These are phyloP conservation scores for Sarocladium strictum DNA, from an alignment of 2,329 filamentous ascomycete species.

Conservation along the genomic window DNA sequence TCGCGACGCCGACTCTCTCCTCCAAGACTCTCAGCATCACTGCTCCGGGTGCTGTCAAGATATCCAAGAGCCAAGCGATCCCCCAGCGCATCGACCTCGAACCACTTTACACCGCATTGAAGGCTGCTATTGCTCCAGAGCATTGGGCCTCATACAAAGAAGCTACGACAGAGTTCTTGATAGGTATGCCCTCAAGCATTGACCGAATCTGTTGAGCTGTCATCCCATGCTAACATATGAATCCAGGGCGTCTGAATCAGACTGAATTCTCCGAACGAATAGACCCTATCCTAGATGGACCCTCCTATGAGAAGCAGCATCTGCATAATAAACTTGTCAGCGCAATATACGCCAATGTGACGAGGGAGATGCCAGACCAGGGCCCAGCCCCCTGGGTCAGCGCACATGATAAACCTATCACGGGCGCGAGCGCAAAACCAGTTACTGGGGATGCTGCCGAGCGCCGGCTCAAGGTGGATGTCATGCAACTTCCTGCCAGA, in stretches of 20 bases:
- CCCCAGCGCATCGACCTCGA: slow-evolving; percentile 63
- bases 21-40: slow-evolving; percentile 52
- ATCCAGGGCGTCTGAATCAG: slow-evolving; percentile 56
- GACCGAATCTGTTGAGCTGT: neutral
- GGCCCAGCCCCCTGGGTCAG: slow-evolving; percentile 67
- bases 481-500: slow-evolving; percentile 63
- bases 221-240: slow-evolving; percentile 9
- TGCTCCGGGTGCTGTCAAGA: slow-evolving; percentile 41
- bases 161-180: slow-evolving; percentile 54
- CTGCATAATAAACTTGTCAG: slow-evolving; percentile 63
- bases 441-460: slow-evolving; percentile 61
- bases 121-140: slow-evolving; percentile 51
- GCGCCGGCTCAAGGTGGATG: slow-evolving; percentile 59
- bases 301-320: slow-evolving; percentile 56
- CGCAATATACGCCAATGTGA: slow-evolving; percentile 63
- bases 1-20: slow-evolving; percentile 53
- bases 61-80: slow-evolving; percentile 56
- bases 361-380: slow-evolving; percentile 61
- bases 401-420: slow-evolving; percentile 60
- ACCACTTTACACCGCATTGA: slow-evolving; percentile 57
- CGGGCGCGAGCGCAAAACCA: slow-evolving; percentile 52
- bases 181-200: slow-evolving; percentile 38
- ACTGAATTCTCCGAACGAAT: slow-evolving; percentile 52
- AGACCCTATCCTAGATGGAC: slow-evolving; percentile 53
- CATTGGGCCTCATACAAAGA: slow-evolving; percentile 62